Conservation (phyloP, 2,329 filamentous ascomycete genomes). For the Talaromyces sp. region DNA sequence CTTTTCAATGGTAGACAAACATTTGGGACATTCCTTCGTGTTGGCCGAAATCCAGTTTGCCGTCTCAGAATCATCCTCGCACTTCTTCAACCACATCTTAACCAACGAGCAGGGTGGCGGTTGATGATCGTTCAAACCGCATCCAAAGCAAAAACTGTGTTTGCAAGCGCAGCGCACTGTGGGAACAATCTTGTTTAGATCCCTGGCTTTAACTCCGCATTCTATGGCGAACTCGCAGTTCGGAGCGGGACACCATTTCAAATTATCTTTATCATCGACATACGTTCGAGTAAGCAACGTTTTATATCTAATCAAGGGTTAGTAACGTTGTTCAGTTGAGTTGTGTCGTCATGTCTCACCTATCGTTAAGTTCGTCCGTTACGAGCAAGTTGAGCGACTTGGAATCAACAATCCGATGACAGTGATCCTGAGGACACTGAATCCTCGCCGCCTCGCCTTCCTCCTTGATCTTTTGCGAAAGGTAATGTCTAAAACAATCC, state of each 20-base stretch:
- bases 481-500: constrained; percentile 85
- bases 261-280: constrained; percentile 89
- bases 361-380: constrained; percentile 50
- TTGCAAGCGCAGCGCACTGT: constrained; percentile 82
- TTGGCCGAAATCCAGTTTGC: constrained; percentile 99
- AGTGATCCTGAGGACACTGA: constrained; percentile 83
- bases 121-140: constrained; percentile 82
- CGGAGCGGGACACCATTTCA: constrained; percentile 98
- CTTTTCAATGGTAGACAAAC: constrained; percentile 96
- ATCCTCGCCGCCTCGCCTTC: constrained; percentile 95
- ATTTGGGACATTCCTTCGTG: constrained; percentile 96
- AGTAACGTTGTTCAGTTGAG: background rate
- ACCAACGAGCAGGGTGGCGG: constrained; percentile 87
- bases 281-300: constrained; percentile 87
- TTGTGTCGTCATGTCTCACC: constrained; percentile 35
- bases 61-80: constrained; percentile 95
- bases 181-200: constrained; percentile 77
- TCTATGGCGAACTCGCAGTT: constrained; percentile 92
- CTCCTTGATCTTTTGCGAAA: constrained; percentile 86
- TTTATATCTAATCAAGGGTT: constrained; percentile 60
- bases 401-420: constrained; percentile 85
- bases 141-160: constrained; percentile 92
- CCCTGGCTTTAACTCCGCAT: constrained; percentile 80
- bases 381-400: constrained; percentile 76
- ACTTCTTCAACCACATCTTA: constrained; percentile 96